Percentiles rank a stretch among this genome's conserved stretches.
These are phyloP conservation scores for Schizochytrium sp. DNA, from an alignment of 108 stramenopile species.

Conservation along the genomic window DNA sequence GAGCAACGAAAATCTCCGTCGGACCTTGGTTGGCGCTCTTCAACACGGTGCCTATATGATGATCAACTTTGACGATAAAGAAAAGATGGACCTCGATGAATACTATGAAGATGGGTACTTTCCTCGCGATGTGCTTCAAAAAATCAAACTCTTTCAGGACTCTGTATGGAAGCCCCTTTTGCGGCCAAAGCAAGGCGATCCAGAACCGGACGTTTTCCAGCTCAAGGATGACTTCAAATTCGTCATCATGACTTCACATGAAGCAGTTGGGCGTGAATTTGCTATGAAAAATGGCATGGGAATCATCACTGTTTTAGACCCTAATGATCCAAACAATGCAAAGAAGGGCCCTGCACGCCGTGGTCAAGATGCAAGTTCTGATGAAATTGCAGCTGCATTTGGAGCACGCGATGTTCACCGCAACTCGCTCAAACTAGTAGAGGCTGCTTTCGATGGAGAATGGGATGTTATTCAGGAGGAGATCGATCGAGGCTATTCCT, in stretches of 20 bases:
- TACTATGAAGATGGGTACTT: conserved; percentile 65
- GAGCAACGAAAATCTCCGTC: conserved; percentile 62
- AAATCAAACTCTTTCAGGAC: conserved; percentile 63
- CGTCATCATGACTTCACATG: conserved; percentile 55
- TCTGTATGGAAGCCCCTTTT: conserved; percentile 62
- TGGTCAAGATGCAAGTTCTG: conserved; percentile 22
- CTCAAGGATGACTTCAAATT: conserved; percentile 66
- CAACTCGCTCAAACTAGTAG: conserved; percentile 67
- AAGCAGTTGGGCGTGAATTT: not conserved
- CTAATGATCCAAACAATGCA: conserved; percentile 22
- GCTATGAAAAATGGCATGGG: conserved; percentile 39
- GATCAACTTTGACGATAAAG: conserved; percentile 62
- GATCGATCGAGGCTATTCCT: conserved; percentile 68
- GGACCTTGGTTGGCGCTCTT: conserved; percentile 64
- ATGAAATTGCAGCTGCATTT: conserved; percentile 63
- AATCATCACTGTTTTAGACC: conserved; percentile 63
- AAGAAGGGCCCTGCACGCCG: not conserved
- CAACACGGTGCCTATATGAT: conserved; percentile 63
- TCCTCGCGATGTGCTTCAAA: conserved; percentile 62
- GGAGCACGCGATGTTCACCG: conserved; percentile 66
- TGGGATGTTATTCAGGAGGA: conserved; percentile 63
- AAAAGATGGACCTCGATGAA: conserved; percentile 50
- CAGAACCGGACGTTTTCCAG: conserved; percentile 52
- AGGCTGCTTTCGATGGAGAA: conserved; percentile 73
- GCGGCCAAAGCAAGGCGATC: conserved; percentile 64